These are phyloP conservation scores for Coemansia sp. DNA, from an alignment of 371 early-diverging fungal genomes.

Conservation along the genomic window DNA sequence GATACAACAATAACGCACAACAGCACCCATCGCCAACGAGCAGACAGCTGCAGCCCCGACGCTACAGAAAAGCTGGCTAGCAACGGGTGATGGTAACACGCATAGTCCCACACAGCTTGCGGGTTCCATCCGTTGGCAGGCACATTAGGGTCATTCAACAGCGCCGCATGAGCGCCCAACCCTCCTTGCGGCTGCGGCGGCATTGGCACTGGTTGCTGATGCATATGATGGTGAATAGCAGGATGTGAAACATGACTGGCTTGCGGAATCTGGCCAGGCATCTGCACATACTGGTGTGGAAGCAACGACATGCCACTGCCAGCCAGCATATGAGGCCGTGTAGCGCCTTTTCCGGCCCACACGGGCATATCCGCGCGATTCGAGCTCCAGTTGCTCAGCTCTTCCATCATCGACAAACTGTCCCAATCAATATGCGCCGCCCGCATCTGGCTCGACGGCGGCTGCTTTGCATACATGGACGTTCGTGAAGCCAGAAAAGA, in stretches of 20 bases:
- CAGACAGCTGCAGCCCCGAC: slow-evolving; percentile 21
- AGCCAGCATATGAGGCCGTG: slow-evolving; percentile 4
- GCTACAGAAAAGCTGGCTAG: slow-evolving; percentile 39
- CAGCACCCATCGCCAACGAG: slow-evolving; percentile 37
- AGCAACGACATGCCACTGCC: neutral
- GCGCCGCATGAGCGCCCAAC: neutral
- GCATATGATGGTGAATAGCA: neutral
- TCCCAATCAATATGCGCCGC: slow-evolving; percentile 51
- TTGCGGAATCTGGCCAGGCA: neutral
- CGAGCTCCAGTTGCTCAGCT: slow-evolving; percentile 4
- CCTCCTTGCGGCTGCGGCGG: neutral
- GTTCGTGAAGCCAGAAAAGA: slow-evolving; percentile 44
- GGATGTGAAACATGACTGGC: neutral
- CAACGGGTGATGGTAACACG: slow-evolving; percentile 39
- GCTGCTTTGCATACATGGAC: slow-evolving; percentile 44
- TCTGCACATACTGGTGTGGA: neutral
- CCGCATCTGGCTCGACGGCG: slow-evolving; percentile 49
- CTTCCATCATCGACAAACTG: slow-evolving; percentile 44
- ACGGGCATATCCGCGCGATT: neutral
- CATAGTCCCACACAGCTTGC: slow-evolving; percentile 43
- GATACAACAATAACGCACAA: slow-evolving; percentile 15
- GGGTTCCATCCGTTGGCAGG: slow-evolving; percentile 18
- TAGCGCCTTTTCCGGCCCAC: neutral
- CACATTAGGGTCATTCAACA: neutral
- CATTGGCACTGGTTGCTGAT: neutral